Base-by-base conservation (phyloP, 352 stramenopile species). In the Globisporangium rhizosaccharum region DNA sequence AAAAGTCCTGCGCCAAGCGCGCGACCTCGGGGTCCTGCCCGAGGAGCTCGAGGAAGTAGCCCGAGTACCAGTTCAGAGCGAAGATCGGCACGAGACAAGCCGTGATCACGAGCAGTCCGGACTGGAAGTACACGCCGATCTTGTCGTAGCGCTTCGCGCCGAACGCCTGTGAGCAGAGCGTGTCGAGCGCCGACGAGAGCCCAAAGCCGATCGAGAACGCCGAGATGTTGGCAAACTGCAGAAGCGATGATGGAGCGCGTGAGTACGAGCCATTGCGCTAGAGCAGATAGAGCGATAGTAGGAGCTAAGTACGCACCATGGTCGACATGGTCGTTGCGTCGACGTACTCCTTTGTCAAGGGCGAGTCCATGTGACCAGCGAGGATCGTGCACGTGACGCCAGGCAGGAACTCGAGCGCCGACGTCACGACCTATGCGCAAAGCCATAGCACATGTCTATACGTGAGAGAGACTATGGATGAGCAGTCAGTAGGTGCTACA, bases 121-220 rank as follows among this genome's bases (percentile, higher is more conserved):
- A 80, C 56, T 94, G 78, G 53, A 90, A 75, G 66, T 91, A 94
- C 42, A 82, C 68, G 0, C 85, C 87, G 61, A 96, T 91, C 62
- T 87, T 86, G 5, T 70, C 66, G 30, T 68, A 67, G 14, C 75
- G 65, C 30, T 76, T 73, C 0, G 85, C 83, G 25, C 84, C 84
- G 46, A 78, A 83, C 28, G 84, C 82, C 41, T 90, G 74, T 15
- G 72, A 72, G 53, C 80, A 92, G 17, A 94, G 66, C 59, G 85
- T 94, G 60, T 94, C 85, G 45, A 94, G 66, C 10, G 79, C 82
- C 15, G 79, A 87, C 9, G 81, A 73, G 0, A 92, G 65, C 2
- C 81, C 81, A 57, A 88, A 77, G 11, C 75, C 82, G 0, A 86
- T 66, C 0, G 80, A 78, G 46, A 83, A 76, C 9, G 73, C 79